phyloP scores from a whole-genome alignment of 352 stramenopile species.

The Globisporangium megalacanthum region DNA sequence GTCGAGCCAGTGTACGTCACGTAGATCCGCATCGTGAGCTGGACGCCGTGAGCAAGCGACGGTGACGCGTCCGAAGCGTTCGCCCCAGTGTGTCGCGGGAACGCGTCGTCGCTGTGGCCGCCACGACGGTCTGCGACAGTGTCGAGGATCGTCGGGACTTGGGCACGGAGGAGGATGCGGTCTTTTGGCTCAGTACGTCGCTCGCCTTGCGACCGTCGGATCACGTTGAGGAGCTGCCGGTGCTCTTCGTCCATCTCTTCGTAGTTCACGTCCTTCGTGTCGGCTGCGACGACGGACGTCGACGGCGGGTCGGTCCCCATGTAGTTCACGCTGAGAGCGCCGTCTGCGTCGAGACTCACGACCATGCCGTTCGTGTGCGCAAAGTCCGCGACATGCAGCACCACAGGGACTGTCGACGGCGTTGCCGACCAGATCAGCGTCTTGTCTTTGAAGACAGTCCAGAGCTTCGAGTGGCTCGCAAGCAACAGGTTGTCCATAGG shows the following conservation, averaged over 20 bases:
- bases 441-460: slow-evolving; percentile 76
- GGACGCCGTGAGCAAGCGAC: slow-evolving; percentile 17
- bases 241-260: slow-evolving; percentile 91
- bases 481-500: slow-evolving; percentile 74
- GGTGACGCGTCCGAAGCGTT: background rate
- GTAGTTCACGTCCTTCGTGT: slow-evolving; percentile 87
- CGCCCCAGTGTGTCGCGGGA: background rate
- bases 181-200: slow-evolving; percentile 64
- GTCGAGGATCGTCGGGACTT: slow-evolving; percentile 71
- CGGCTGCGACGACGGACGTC: slow-evolving; percentile 52
- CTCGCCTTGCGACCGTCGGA: slow-evolving; percentile 68
- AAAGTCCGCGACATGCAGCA: slow-evolving; percentile 60
- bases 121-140: slow-evolving; percentile 33
- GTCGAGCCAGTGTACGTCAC: slow-evolving; percentile 76
- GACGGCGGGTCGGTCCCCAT: slow-evolving; percentile 87
- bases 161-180: slow-evolving; percentile 62
- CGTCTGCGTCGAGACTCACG: slow-evolving; percentile 70
- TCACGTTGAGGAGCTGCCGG: slow-evolving; percentile 81
- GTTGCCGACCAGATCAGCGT: slow-evolving; percentile 78
- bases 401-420: slow-evolving; percentile 48
- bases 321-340: slow-evolving; percentile 78
- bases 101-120: slow-evolving; percentile 20
- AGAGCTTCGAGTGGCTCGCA: slow-evolving; percentile 63
- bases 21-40: slow-evolving; percentile 78
- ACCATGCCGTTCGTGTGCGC: slow-evolving; percentile 77